phyloP scores from a whole-genome alignment of 176 grass and related monocot genomes.

The Carex scoparia region DNA sequence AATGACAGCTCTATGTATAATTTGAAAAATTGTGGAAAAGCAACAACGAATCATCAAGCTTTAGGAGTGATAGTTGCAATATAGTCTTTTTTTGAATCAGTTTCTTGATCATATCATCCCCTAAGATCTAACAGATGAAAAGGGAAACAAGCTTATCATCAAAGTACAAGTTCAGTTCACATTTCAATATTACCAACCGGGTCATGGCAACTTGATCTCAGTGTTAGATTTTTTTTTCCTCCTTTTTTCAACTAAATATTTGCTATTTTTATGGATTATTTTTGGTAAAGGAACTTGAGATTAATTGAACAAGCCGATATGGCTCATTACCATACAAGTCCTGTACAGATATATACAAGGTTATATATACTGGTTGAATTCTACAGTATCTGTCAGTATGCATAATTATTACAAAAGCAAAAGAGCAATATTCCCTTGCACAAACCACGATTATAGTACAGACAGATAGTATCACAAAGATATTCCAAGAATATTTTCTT shows the following conservation, averaged over 20 bases:
- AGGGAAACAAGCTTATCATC: conserved; percentile 20
- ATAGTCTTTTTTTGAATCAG: conserved; percentile 26
- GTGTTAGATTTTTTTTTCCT: background rate
- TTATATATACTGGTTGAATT: conserved; percentile 3
- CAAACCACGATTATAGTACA: conserved; percentile 3
- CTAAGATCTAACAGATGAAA: conserved; percentile 38
- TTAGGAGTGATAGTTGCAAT: conserved; percentile 45
- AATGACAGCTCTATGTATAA: background rate
- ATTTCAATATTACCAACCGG: background rate
- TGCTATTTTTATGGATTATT: background rate
- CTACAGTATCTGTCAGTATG: background rate
- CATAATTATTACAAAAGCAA: background rate
- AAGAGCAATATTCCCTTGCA: background rate
- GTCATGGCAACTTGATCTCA: background rate
- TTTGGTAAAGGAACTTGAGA: background rate
- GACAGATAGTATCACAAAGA: background rate
- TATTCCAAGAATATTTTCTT: background rate
- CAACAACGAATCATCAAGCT: conserved; percentile 62
- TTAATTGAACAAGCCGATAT: background rate
- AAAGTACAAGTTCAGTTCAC: conserved; percentile 1
- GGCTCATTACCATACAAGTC: background rate
- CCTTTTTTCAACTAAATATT: background rate
- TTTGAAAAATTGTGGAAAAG: conserved; percentile 47
- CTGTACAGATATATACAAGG: background rate
- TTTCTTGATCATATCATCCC: conserved; percentile 36